Base-by-base conservation (phyloP, 2,329 filamentous ascomycete genomes). In the Plenodomus tracheiphilus region DNA sequence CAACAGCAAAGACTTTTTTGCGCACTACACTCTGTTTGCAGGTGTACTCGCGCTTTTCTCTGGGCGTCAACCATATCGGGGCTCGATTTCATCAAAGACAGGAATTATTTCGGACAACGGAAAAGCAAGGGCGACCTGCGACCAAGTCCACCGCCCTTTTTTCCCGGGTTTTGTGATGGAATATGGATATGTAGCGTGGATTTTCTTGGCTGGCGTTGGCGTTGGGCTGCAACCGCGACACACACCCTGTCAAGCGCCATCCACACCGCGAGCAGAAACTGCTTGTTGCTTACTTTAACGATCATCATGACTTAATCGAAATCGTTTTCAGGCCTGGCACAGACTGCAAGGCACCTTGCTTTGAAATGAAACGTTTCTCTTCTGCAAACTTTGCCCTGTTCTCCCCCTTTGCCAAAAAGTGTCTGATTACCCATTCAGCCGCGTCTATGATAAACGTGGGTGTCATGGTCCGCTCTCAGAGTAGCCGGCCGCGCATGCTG, bases 121-220 rank as follows among this genome's bases (percentile, higher is more conserved):
- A 40, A 51, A 46, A 52, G 47, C 47, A 54, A 53, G 52, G 56
- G 51, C 58, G 45, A 59, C 54, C 56, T 62, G 50, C 39, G 42
- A 46, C 21, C 42, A 44, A 21, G 34, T 40, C 44, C 36, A 40
- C 36, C 39, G 41, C 53, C 46, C 45, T 49, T 38, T 42, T 49
- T 38, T 42, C 48, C 47, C 49, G 48, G 51, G 39, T 28, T 49
- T 41, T 46, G 3, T 6, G 16, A 18, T 37, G 35, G 18, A 32
- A 32, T 32, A 15, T 32, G 28, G 28, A 32, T 32, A 32, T 32
- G 28, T 32, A 32, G 28, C 46, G 49, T 46, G 45, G 47, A 42
- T 44, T 41, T 41, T 53, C 52, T 54, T 54, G 51, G 44, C 49
- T 46, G 53, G 39, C 39, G 41, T 43, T 53, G 50, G 46, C 42